Conservation (phyloP, 2,329 filamentous ascomycete genomes). For the Chaetomiaceae sp. region DNA sequence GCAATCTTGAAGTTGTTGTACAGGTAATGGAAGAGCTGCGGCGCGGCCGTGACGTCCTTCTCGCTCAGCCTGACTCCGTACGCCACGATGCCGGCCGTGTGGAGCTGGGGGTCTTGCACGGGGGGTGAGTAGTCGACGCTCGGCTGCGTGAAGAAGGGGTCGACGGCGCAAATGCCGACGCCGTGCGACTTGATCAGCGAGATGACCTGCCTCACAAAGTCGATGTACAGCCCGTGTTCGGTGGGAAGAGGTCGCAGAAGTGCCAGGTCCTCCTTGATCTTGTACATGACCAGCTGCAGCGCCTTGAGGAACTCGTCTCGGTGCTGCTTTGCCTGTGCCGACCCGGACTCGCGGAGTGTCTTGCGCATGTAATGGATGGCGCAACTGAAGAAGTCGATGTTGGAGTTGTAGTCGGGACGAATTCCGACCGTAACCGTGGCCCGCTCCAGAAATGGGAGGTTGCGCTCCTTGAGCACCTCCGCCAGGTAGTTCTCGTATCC, state of each 20-base stretch:
- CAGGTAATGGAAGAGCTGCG: slow-evolving; percentile 53
- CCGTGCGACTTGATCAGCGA: slow-evolving; percentile 51
- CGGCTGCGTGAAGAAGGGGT: slow-evolving; percentile 54
- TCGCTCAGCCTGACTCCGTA: slow-evolving; percentile 54
- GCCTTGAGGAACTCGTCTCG: slow-evolving; percentile 40
- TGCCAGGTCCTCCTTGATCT: slow-evolving; percentile 49
- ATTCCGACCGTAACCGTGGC: slow-evolving; percentile 35
- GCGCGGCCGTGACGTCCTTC: slow-evolving; percentile 43
- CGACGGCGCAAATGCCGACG: slow-evolving; percentile 49
- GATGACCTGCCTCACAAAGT: slow-evolving; percentile 50
- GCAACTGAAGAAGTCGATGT: slow-evolving; percentile 47
- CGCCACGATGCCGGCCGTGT: slow-evolving; percentile 51
- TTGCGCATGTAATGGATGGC: slow-evolving; percentile 48
- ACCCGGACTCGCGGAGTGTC: slow-evolving; percentile 39
- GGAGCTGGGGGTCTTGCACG: slow-evolving; percentile 51
- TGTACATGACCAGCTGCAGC: slow-evolving; percentile 48
- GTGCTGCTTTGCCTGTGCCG: slow-evolving; percentile 34
- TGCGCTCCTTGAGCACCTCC: slow-evolving; percentile 40
- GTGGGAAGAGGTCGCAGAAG: slow-evolving; percentile 33
- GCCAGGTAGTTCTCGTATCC: slow-evolving; percentile 49
- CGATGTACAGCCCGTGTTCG: slow-evolving; percentile 45
- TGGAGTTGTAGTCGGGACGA: slow-evolving; percentile 45
- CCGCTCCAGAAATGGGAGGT: slow-evolving; percentile 41
- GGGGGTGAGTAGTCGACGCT: slow-evolving; percentile 54
- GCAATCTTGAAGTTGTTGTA: slow-evolving; percentile 55